Base-by-base conservation (phyloP, 73 alveolate species). In the Paramecium sexaurelia region DNA sequence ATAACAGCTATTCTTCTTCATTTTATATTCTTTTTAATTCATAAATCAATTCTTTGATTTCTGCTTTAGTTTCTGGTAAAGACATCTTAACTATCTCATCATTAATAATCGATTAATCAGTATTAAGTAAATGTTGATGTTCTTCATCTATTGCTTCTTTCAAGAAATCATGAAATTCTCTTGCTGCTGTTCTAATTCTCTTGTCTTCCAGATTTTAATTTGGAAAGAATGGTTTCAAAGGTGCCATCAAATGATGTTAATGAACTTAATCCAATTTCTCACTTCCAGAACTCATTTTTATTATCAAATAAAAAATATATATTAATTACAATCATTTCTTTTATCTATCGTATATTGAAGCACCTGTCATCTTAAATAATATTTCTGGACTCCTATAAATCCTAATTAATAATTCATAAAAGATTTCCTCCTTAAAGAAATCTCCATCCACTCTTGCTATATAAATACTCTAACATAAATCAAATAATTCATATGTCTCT, bases 371-470 rank as follows among this genome's bases (percentile, higher is more conserved):
- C 45, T 92, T 94, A 51, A 94, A 91, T 55, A 94, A 68, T 8
- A 93, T 92, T 75, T 94, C 97, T 10, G 97, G 97, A 17, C 94
- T 69, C n/a, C 97, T 66, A 56, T 91, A 92, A 26, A 94, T 92
- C 22, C 95, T 91, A 10, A 94, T 94, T 71, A 94, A 61, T 78
- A 94, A 66, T 15, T 94, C 97, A 94, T 92, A 94, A 75, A 91
- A 82, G 41, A 78, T 92, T 55, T 94, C 94, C 75, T 94, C 97
- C 26, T 92, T 85, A 22, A 84, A 85, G 20, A 94, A 75, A 41
- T 94, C 92, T 33, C 95, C 93, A 55, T 94, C 95, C 10, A 94
- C 71, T 56, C 94, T 40, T 20, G 97, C 97, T 40, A 94, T 94
- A 24, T 89, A 94, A 17, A 94, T 94, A 75, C 97, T 93, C 67